Base-by-base conservation (phyloP, 1,284 basidiomycete species). In the Ceratobasidium papillatum region DNA sequence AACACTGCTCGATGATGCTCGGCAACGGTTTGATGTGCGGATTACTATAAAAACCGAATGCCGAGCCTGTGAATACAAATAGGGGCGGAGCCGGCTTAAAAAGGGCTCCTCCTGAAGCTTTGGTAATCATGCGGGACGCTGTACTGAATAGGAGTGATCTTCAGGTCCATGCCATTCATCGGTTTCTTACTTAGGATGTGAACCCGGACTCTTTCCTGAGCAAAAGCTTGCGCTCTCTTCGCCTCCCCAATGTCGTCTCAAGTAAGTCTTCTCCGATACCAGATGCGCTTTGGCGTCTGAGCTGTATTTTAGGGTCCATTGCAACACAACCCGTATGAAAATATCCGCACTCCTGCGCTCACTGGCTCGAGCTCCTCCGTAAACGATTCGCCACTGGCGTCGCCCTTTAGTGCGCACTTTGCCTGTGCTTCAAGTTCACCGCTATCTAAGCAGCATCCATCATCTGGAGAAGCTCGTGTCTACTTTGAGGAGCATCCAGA, bases 41-140 rank as follows among this genome's bases (percentile, higher is more conserved):
- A 41, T 41, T 19, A n/a, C 56, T n/a, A 9, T 27, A 34, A 59
- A 19, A 27, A 14, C 17, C 56, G 17, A n/a, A 14, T 11, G 19
- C 34, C 34, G 17, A 38, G 34, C 11, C 30, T 22, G 30, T 22
- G n/a, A 38, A 38, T 59, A 36, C 34, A 59, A 59, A 36, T 27
- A 41, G 19, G n/a, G 41, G 61, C 61, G 61, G 61, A 63, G 22
- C 61, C 5, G 22, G n/a, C 38, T 45, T 43, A 63, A 63, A 63
- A 41, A 14, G 41, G 61, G 36, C n/a, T 43, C 12, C 25, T 63
- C 61, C 22, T 63, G 9, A 22, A 12, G 38, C 41, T 45, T 34
- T 64, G 43, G 19, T 34, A 34, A 56, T 56, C 54, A 56, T 5
- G 30, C 17, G 27, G 19, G 4, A 17, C 11, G 54, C 30, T 17